Evolutionary conservation across 768 basidiomycete species (phyloP), one percentile per base, ranked within the genome.

Genomic region (Tricholoma hemisulphureum): DNA sequence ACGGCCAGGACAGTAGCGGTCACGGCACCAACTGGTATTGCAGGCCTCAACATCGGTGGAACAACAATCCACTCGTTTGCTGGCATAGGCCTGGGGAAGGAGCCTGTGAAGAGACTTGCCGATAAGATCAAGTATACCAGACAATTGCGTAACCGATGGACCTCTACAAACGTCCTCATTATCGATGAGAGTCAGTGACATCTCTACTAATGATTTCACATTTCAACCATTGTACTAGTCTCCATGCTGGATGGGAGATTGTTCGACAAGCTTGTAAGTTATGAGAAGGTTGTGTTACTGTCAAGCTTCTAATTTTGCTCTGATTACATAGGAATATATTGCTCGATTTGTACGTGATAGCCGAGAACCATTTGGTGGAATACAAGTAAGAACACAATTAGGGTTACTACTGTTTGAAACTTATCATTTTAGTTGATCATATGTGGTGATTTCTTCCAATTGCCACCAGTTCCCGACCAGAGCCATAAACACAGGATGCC

Each of bases 401-500:
- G 3, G 2, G 21, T 45, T 48, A 23, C 16, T 46, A 31, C 4
- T 52, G 23, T 29, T 43, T 20, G 24, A 10, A 53, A 49, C 23
- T 45, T 29, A 55, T 26, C 23, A 16, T 26, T 41, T 2, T 18
- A 90, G 86, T 79, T 91, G 49, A 78, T 91, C 28, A 69, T 91
- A 6, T 85, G 86, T 1, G 90, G 90, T 0, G 90, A 93, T 68
- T 92, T 91, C 68, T 91, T 88, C 68, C 89, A 93, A 68, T 75
- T 93, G 0, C 89, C 90, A 1, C 90, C 90, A 1, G 87, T 92
- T 1, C 75, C 78, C 3, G 77, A 79, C n/a, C 59, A 73, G 53
- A 74, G 66, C 50, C 61, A 72, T 32, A 31, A 70, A 8, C 28
- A 67, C 32, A 73, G 72, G 6, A 81, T 85, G 34, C 74, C 79